Conservation (phyloP, 2,329 filamentous ascomycete genomes). For the Cadophora sp. region DNA sequence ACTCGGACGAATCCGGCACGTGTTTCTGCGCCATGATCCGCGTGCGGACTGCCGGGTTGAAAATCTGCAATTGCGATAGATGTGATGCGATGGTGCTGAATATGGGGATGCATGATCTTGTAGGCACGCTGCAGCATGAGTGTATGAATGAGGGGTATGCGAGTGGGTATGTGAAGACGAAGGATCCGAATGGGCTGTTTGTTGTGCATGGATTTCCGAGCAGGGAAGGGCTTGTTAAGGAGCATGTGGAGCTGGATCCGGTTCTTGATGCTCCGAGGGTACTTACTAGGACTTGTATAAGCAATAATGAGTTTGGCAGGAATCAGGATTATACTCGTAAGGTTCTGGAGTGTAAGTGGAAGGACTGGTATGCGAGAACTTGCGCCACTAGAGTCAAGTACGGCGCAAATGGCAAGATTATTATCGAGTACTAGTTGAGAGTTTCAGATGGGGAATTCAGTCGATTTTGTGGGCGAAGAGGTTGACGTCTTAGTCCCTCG, state of each 20-base stretch:
- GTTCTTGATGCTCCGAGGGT: not conserved
- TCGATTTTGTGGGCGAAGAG: too few species aligned
- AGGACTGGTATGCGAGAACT: not conserved
- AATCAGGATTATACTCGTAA: not conserved
- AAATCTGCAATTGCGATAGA: conserved; percentile 1
- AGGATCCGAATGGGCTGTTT: not conserved
- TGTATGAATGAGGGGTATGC: not conserved
- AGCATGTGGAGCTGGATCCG: not conserved
- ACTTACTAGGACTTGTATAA: not conserved
- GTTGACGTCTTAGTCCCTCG: too few species aligned
- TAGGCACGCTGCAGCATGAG: not conserved
- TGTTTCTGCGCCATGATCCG: not conserved
- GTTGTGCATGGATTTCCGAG: not conserved
- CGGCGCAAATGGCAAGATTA: not conserved
- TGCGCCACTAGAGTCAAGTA: not conserved
- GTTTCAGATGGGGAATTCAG: too few species aligned
- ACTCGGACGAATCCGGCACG: not conserved
- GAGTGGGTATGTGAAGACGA: not conserved
- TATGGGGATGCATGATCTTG: not conserved
- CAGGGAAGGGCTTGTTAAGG: not conserved
- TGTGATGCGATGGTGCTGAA: not conserved
- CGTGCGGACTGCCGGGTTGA: not conserved
- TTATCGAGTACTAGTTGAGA: not conserved
- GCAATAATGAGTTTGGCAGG: not conserved
- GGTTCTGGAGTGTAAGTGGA: not conserved